Evolutionary conservation across 306 rosid genomes (phyloP).

Genomic region (Begonia loranthoides): DNA sequence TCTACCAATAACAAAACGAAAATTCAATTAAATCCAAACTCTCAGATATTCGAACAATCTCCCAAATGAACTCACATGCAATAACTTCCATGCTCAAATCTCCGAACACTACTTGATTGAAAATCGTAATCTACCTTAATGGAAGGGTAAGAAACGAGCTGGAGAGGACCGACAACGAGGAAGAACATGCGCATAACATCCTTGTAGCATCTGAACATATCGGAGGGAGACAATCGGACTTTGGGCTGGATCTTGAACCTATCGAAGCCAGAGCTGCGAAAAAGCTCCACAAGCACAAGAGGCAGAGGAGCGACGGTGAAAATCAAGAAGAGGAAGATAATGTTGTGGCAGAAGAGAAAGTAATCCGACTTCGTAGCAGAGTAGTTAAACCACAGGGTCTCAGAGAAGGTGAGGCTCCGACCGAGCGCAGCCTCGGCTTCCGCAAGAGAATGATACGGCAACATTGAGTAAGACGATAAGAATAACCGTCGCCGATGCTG

Average conservation of each 20-base stretch:
- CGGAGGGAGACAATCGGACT: conserved; percentile 31
- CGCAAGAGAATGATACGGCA: conserved; percentile 39
- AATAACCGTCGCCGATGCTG: conserved; percentile 3
- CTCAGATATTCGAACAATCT: not conserved
- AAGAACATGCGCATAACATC: conserved; percentile 65
- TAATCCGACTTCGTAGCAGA: conserved; percentile 57
- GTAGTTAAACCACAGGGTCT: conserved; percentile 74
- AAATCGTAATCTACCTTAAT: conserved; percentile 22
- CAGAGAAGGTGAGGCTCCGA: conserved; percentile 43
- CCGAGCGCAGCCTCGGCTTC: conserved; percentile 48
- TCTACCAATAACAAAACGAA: conserved; percentile 16
- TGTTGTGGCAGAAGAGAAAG: conserved; percentile 63
- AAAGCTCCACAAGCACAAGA: conserved; percentile 30
- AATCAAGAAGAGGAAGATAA: conserved; percentile 44
- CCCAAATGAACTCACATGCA: no score
- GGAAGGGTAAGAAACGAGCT: conserved; percentile 65
- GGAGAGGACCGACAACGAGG: conserved; percentile 55
- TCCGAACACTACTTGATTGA: no score
- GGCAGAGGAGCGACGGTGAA: conserved; percentile 68
- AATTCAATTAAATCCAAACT: not conserved
- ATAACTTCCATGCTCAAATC: no score
- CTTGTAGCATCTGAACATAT: conserved; percentile 48
- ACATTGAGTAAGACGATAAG: conserved; percentile 17
- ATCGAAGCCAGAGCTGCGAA: conserved; percentile 29
- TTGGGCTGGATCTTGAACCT: conserved; percentile 62